Evolutionary conservation across 2,329 filamentous ascomycete genomes (phyloP).

Genomic region (Diaporthe eres): DNA sequence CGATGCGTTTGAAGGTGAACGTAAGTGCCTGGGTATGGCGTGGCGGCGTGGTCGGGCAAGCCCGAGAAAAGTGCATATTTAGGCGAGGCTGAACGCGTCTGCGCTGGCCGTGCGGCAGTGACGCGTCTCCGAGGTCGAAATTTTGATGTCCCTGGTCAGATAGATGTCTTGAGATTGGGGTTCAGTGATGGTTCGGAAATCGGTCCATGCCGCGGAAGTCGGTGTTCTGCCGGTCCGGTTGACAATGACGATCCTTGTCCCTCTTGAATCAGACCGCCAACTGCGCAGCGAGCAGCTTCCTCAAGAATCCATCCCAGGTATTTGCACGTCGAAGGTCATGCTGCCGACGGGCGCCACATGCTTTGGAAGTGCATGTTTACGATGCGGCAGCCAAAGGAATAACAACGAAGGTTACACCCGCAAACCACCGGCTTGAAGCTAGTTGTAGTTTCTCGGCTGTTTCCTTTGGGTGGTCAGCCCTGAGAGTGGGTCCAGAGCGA

Average conservation of each 20-base stretch:
- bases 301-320: neutral
- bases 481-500: constrained; percentile 22
- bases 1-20: neutral
- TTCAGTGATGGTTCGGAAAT: constrained; percentile 11
- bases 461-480: constrained; percentile 27
- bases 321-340: neutral
- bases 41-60: neutral
- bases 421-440: neutral
- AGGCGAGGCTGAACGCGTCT: constrained; percentile 9
- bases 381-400: neutral
- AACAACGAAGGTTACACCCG: neutral
- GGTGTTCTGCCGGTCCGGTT: constrained; percentile 11
- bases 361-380: neutral
- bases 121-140: constrained; percentile 20
- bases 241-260: constrained; percentile 19
- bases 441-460: neutral
- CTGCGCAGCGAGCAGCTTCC: neutral
- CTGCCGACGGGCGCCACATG: neutral
- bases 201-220: constrained; percentile 20
- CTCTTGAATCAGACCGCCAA: constrained; percentile 28
- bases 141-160: neutral
- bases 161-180: neutral
- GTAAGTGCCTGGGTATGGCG: neutral
- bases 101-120: constrained; percentile 24
- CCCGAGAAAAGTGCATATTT: neutral